Percentiles rank a stretch among this genome's conserved stretches.
Evolutionary conservation across 2,329 filamentous ascomycete genomes (phyloP).

Genomic region (Colletotrichum aenigma): DNA sequence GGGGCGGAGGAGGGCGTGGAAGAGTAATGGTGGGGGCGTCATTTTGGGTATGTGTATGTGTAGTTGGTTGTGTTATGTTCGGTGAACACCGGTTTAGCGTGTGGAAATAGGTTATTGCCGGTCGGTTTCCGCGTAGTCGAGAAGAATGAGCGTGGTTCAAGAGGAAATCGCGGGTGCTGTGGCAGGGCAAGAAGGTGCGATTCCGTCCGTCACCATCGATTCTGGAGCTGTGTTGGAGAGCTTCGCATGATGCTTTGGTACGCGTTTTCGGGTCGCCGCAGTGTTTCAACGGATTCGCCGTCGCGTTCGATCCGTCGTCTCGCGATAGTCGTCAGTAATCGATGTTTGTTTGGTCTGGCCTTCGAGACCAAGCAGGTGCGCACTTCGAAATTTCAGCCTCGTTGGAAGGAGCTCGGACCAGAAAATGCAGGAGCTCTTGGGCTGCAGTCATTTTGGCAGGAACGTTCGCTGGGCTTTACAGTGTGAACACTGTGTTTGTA

Average conservation of each 20-base stretch:
- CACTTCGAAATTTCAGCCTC: conserved; percentile 18
- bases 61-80: not conserved
- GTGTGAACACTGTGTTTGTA: not conserved
- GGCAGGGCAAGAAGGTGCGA: conserved; percentile 10
- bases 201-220: conserved; percentile 20
- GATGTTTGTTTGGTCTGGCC: not conserved
- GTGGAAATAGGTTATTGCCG: not conserved
- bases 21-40: conserved; percentile 52
- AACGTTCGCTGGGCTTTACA: not conserved
- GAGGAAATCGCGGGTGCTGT: conserved; percentile 19
- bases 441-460: not conserved
- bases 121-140: not conserved
- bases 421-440: not conserved
- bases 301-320: not conserved
- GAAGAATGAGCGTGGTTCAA: not conserved
- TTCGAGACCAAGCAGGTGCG: not conserved
- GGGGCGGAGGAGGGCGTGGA: conserved; percentile 82
- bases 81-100: not conserved
- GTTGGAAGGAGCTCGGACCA: conserved; percentile 16
- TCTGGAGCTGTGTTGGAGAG: not conserved
- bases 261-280: not conserved
- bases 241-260: conserved; percentile 16
- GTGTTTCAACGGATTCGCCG: not conserved
- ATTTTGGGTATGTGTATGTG: conserved; percentile 30
- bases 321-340: not conserved